These are phyloP conservation scores for Suillus americanus DNA, from an alignment of 768 basidiomycete genomes.

Conservation along the genomic window DNA sequence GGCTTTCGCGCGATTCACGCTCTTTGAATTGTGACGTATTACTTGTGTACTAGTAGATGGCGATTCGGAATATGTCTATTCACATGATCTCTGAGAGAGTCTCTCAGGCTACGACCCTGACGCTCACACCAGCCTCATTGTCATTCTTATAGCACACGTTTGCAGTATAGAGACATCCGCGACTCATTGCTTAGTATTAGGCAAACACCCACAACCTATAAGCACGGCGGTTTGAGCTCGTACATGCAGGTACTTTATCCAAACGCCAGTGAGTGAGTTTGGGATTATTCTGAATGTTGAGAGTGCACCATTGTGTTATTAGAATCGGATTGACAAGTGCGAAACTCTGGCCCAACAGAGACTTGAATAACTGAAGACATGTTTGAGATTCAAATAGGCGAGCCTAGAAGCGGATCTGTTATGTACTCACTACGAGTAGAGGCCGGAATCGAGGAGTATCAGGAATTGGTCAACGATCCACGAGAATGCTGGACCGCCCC, in stretches of 20 bases:
- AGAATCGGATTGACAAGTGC: not conserved
- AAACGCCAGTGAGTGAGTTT: not conserved
- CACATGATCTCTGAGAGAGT: not conserved
- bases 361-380: not conserved
- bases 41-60: not conserved
- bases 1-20: not conserved
- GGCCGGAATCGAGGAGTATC: not conserved
- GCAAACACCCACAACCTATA: not conserved
- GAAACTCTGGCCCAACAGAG: not conserved
- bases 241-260: not conserved
- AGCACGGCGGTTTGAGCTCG: not conserved
- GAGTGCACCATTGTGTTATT: not conserved
- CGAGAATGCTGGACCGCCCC: not conserved
- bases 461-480: not conserved
- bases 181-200: not conserved
- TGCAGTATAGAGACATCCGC: not conserved
- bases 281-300: not conserved
- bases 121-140: not conserved
- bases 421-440: not conserved
- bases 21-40: not conserved
- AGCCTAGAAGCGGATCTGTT: not conserved
- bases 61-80: not conserved
- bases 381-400: not conserved
- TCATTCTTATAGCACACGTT: not conserved
- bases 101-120: not conserved